These are phyloP conservation scores for Zygnema cylindricum DNA, from an alignment of 139 green algal species.

Conservation along the genomic window DNA sequence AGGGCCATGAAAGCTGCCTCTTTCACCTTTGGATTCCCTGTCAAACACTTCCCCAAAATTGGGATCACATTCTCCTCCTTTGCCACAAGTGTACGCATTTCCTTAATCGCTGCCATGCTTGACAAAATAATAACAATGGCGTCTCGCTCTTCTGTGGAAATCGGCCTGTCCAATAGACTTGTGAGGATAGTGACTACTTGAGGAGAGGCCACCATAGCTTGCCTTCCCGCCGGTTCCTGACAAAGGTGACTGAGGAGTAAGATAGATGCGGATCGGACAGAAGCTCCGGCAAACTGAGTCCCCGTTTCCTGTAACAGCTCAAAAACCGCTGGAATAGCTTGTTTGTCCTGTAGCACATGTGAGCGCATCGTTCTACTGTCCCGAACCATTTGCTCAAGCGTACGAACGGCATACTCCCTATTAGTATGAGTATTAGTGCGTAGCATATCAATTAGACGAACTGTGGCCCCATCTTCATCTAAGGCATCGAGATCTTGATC, in stretches of 20 bases:
- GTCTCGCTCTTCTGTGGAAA: conserved; percentile 31
- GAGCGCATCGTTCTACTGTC: conserved; percentile 33
- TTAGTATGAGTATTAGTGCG: not conserved
- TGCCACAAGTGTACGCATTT: conserved; percentile 33
- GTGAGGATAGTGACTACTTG: conserved; percentile 16
- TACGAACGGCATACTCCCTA: conserved; percentile 45
- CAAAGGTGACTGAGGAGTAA: conserved; percentile 42
- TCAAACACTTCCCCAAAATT: conserved; percentile 14
- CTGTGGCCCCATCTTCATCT: conserved; percentile 37
- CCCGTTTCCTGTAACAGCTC: conserved; percentile 28
- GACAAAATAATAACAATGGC: conserved; percentile 19
- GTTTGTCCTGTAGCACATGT: conserved; percentile 15
- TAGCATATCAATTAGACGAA: conserved; percentile 39
- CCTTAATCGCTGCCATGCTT: conserved; percentile 17
- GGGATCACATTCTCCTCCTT: conserved; percentile 26
- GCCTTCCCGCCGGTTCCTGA: conserved; percentile 18
- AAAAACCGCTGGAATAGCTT: conserved; percentile 42
- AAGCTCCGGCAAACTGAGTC: conserved; percentile 13
- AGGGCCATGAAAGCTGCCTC: conserved; percentile 22
- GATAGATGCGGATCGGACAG: conserved; percentile 11
- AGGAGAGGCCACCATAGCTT: not conserved
- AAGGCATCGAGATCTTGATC: conserved; percentile 46
- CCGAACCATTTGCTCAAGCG: conserved; percentile 40
- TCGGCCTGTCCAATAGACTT: conserved; percentile 6
- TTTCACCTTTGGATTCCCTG: not conserved